Conservation (phyloP, 306 rosid genomes). For the Vigna unguiculata region DNA sequence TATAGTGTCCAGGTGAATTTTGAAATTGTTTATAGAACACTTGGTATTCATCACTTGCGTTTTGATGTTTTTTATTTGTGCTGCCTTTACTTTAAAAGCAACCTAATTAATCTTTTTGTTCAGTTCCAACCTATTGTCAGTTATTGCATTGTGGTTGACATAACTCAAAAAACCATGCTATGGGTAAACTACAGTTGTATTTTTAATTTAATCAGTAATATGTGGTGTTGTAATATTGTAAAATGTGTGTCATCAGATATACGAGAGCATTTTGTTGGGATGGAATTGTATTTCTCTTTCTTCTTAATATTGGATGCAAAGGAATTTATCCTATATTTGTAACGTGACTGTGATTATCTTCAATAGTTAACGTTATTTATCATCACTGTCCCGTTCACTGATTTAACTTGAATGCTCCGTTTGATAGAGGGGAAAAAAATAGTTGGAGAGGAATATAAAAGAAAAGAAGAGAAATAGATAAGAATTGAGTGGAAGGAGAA, state of each 20-base stretch:
- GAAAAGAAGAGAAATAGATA: too few relatives aligned
- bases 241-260: constrained; percentile 1
- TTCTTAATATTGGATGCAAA: constrained; percentile 28
- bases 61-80: not conserved
- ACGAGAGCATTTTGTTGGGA: constrained; percentile 10
- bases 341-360: not conserved
- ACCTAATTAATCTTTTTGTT: constrained; percentile 1
- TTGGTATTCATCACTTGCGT: constrained; percentile 21
- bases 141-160: constrained; percentile 23
- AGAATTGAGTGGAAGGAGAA: too few relatives aligned
- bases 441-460: too few relatives aligned
- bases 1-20: constrained; percentile 90
- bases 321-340: constrained; percentile 16
- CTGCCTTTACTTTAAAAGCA: constrained; percentile 1
- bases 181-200: constrained; percentile 25
- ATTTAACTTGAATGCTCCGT: too few relatives aligned
- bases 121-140: constrained; percentile 5
- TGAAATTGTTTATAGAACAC: constrained; percentile 30
- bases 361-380: not conserved
- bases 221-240: constrained; percentile 1
- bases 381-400: not conserved
- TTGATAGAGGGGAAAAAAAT: too few relatives aligned
- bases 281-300: not conserved
- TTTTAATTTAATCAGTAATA: constrained; percentile 25
- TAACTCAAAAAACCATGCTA: constrained; percentile 8